Conservation (phyloP, 495 filamentous ascomycete genomes). For the Glonium stellatum region DNA sequence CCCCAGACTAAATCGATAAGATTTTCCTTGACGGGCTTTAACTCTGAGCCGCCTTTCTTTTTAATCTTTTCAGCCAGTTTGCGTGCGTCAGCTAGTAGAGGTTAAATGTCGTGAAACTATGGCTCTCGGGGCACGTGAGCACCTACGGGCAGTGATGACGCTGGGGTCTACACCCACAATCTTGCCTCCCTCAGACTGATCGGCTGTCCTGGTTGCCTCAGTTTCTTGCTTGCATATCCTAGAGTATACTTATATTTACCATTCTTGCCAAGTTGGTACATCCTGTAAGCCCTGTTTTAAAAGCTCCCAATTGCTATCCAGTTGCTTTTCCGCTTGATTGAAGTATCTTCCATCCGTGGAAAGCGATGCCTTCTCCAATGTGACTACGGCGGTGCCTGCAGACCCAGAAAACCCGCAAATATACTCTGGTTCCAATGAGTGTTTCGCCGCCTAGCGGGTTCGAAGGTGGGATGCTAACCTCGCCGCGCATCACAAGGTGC, state of each 20-base stretch:
- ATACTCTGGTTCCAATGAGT: conserved; percentile 50
- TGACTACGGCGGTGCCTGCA: conserved; percentile 86
- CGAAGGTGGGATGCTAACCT: conserved; percentile 43
- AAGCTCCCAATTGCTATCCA: conserved; percentile 86
- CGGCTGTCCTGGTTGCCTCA: conserved; percentile 52
- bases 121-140: conserved; percentile 38
- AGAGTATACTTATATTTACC: conserved; percentile 44
- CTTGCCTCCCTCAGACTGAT: conserved; percentile 78
- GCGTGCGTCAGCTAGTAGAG: conserved; percentile 57
- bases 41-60: conserved; percentile 71
- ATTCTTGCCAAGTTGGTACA: conserved; percentile 97
- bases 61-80: conserved; percentile 83
- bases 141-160: conserved; percentile 60
- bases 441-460: background rate
- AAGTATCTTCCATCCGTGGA: conserved; percentile 98
- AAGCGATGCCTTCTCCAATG: conserved; percentile 76
- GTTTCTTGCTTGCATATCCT: background rate
- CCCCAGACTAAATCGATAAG: conserved; percentile 87
- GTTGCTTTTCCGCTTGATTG: conserved; percentile 89
- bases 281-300: conserved; percentile 90
- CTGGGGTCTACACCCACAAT: conserved; percentile 87
- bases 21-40: conserved; percentile 69
- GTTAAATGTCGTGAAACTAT: conserved; percentile 17
- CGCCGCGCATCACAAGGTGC: conserved; percentile 86
- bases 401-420: conserved; percentile 95